A percentile compares a stretch with the other conserved stretches of the same genome.
Conservation (phyloP, 148 eudicot species). For the Rhododendron ferrugineum region DNA sequence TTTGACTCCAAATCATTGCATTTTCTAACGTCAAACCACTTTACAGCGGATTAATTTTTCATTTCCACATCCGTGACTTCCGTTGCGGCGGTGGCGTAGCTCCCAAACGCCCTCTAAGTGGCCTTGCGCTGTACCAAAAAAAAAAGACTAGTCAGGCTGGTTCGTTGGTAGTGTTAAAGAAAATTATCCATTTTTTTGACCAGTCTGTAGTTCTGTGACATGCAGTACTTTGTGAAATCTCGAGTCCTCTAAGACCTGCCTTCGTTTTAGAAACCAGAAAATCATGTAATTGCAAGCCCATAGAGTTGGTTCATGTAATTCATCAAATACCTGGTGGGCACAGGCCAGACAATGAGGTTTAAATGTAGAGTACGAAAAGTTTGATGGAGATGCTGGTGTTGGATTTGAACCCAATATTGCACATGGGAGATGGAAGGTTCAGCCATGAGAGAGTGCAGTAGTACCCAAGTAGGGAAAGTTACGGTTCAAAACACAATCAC, state of each 20-base stretch:
- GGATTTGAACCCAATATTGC: background rate
- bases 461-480: too few species aligned
- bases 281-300: background rate
- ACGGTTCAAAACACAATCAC: too few species aligned
- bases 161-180: background rate
- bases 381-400: background rate
- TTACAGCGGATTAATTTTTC: too few species aligned
- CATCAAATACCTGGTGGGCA: background rate
- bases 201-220: background rate
- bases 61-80: too few species aligned
- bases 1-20: too few species aligned
- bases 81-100: too few species aligned
- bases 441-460: too few species aligned
- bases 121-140: too few species aligned
- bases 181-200: background rate
- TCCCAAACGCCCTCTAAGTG: too few species aligned
- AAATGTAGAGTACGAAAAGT: background rate
- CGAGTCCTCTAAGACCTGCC: background rate
- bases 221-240: background rate
- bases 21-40: too few species aligned
- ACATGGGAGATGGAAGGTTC: too few species aligned
- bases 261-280: background rate
- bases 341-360: background rate
- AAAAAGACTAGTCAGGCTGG: too few species aligned
- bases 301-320: background rate